Evolutionary conservation across 306 rosid species (phyloP).

Genomic region (Quercus bicolor): DNA sequence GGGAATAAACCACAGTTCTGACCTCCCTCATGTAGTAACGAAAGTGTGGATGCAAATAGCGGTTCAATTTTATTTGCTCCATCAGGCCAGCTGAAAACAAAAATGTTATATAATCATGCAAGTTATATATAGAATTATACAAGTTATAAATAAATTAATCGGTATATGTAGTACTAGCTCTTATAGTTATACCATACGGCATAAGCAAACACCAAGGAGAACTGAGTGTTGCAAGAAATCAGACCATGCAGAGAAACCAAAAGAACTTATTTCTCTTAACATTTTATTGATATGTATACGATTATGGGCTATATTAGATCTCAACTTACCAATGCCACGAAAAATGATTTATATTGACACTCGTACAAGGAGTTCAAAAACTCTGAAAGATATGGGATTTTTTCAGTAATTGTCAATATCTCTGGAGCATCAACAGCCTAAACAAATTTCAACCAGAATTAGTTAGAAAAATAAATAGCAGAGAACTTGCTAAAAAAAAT

Average conservation of each 20-base stretch:
- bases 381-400: constrained; percentile 74
- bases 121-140: constrained; percentile 6
- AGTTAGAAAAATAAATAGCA: neutral
- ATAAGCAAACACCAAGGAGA: neutral
- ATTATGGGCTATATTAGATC: neutral
- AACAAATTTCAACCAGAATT: constrained; percentile 12
- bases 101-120: neutral
- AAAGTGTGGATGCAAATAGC: constrained; percentile 85
- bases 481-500: neutral
- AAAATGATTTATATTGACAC: constrained; percentile 84
- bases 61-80: constrained; percentile 85
- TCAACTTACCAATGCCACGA: constrained; percentile 81
- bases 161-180: neutral
- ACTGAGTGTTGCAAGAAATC: neutral
- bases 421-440: constrained; percentile 97
- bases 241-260: neutral
- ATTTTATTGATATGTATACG: neutral
- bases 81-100: constrained; percentile 70
- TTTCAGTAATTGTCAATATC: constrained; percentile 86
- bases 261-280: neutral
- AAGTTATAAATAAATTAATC: neutral
- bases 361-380: constrained; percentile 81
- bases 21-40: constrained; percentile 93
- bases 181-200: neutral
- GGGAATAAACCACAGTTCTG: constrained; percentile 83